Percentiles rank a stretch among this genome's conserved stretches.
These are phyloP conservation scores for Colletotrichum sp. DNA, from an alignment of 2,329 filamentous ascomycete genomes.

Conservation along the genomic window DNA sequence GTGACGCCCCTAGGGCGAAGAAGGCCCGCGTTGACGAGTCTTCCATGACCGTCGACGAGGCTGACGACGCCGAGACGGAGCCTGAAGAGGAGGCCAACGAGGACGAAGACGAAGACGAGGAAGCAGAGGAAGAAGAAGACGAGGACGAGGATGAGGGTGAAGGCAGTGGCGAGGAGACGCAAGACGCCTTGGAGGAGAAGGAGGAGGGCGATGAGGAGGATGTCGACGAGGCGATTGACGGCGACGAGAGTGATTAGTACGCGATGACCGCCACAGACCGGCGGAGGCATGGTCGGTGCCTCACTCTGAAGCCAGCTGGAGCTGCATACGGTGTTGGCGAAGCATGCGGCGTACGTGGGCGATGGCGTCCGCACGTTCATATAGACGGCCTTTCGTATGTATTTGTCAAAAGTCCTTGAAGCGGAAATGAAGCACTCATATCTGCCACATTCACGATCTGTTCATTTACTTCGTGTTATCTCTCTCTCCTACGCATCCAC, in stretches of 20 bases:
- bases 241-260: conserved; percentile 60
- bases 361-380: too few species aligned
- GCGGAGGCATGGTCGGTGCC: too few species aligned
- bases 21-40: conserved; percentile 53
- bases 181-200: conserved; percentile 57
- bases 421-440: too few species aligned
- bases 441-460: too few species aligned
- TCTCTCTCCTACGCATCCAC: too few species aligned
- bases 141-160: conserved; percentile 58
- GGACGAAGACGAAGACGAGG: conserved; percentile 48
- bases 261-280: too few species aligned
- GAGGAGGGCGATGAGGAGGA: conserved; percentile 53
- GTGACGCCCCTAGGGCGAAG: conserved; percentile 40
- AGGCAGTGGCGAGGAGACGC: conserved; percentile 58
- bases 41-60: conserved; percentile 34
- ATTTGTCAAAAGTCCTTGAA: too few species aligned
- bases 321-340: too few species aligned
- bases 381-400: too few species aligned
- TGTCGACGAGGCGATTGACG: conserved; percentile 67
- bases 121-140: conserved; percentile 55
- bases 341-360: too few species aligned
- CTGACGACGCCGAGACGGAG: conserved; percentile 47
- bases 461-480: too few species aligned
- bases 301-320: too few species aligned
- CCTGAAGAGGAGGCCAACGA: conserved; percentile 52